Percentiles rank a stretch among this genome's conserved stretches.
These are phyloP conservation scores for Diophrys appendiculata DNA, from an alignment of 73 alveolate species.

Conservation along the genomic window DNA sequence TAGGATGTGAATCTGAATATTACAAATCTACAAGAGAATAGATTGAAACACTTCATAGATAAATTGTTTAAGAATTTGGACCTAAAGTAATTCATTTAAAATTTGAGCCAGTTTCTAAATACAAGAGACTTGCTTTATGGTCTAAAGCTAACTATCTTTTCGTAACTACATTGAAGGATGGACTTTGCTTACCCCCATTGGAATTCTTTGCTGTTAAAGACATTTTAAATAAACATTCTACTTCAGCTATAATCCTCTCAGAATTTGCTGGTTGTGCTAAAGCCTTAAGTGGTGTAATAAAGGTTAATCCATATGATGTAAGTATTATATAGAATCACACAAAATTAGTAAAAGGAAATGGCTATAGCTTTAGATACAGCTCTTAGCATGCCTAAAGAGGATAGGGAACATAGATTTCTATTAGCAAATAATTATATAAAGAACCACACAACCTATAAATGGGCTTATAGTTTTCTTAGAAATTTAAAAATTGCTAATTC, in stretches of 20 bases:
- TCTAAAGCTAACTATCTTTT: conserved; percentile 60
- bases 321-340: background rate
- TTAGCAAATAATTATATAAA: conserved; percentile 26
- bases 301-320: conserved; percentile 74
- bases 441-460: conserved; percentile 49
- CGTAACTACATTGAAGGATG: conserved; percentile 71
- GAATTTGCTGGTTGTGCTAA: conserved; percentile 83
- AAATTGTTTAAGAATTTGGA: conserved; percentile 59
- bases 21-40: background rate
- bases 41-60: conserved; percentile 21
- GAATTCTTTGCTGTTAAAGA: conserved; percentile 67
- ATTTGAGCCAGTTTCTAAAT: conserved; percentile 40
- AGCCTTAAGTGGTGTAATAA: conserved; percentile 56
- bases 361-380: conserved; percentile 66
- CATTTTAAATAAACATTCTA: conserved; percentile 11
- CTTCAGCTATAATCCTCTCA: conserved; percentile 56
- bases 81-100: conserved; percentile 9
- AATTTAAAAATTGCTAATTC: conserved; percentile 65
- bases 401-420: conserved; percentile 34
- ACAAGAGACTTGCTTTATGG: conserved; percentile 66
- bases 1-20: background rate
- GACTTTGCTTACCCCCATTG: conserved; percentile 70
- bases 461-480: conserved; percentile 72
- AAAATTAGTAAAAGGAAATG: conserved; percentile 27
- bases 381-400: conserved; percentile 35